phyloP scores from a whole-genome alignment of 306 rosid species.

The Spatholobus suberectus region DNA sequence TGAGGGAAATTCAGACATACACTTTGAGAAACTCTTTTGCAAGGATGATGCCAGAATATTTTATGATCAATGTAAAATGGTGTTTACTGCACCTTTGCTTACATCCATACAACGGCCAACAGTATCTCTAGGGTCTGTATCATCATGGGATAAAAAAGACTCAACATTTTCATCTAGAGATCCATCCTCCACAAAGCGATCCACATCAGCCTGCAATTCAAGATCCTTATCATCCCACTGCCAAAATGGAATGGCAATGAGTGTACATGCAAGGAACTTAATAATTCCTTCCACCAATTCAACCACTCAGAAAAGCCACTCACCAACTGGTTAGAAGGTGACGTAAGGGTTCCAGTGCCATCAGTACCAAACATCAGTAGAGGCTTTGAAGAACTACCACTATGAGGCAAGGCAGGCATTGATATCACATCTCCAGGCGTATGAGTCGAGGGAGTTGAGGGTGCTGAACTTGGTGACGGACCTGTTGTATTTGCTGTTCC shows the following conservation, averaged over 20 bases:
- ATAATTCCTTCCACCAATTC: constrained; percentile 56
- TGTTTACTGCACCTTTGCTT: constrained; percentile 85
- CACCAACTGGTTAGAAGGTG: constrained; percentile 96
- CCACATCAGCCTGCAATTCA: constrained; percentile 99
- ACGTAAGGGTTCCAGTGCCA: constrained; percentile 83
- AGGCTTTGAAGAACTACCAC: constrained; percentile 89
- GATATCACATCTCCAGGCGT: constrained; percentile 98
- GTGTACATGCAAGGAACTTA: constrained; percentile 66
- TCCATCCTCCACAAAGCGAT: constrained; percentile 95
- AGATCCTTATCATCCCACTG: constrained; percentile 99
- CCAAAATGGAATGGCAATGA: constrained; percentile 96
- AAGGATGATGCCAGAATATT: constrained; percentile 38
- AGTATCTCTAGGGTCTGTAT: constrained; percentile 88
- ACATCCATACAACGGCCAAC: constrained; percentile 97
- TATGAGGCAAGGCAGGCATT: constrained; percentile 92
- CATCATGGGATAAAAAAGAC: constrained; percentile 98
- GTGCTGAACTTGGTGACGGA: constrained; percentile 98
- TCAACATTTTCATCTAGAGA: constrained; percentile 96
- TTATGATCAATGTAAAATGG: constrained; percentile 41
- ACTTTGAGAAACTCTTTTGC: constrained; percentile 38
- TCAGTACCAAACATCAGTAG: constrained; percentile 85
- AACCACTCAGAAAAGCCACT: constrained; percentile 50
- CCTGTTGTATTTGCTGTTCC: constrained; percentile 98
- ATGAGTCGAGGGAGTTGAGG: constrained; percentile 98
- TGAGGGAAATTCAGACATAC: constrained; percentile 32